Percentiles rank a stretch among this genome's conserved stretches.
These are phyloP conservation scores for Bruguiera parviflora DNA, from an alignment of 345 rosid species.

Conservation along the genomic window DNA sequence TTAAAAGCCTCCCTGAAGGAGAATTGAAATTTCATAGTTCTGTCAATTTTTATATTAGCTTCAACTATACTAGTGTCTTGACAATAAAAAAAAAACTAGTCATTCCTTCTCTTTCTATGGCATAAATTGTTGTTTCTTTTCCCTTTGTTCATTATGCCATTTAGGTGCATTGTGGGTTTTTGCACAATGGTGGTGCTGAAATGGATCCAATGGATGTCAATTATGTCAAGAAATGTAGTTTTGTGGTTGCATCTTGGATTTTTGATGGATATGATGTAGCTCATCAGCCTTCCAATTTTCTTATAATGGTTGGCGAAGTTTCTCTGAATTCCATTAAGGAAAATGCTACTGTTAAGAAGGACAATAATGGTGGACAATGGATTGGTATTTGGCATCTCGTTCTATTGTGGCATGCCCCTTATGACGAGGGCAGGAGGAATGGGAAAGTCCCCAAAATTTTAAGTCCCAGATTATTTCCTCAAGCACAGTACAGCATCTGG, in stretches of 20 bases:
- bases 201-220: constrained; percentile 62
- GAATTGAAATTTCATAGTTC: not conserved
- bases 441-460: constrained; percentile 94
- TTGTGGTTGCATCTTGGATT: constrained; percentile 90
- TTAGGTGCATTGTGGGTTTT: constrained; percentile 89
- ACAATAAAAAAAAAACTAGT: not conserved
- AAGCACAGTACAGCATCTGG: constrained; percentile 93
- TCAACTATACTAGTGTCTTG: not conserved
- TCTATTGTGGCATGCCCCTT: constrained; percentile 71
- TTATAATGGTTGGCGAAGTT: constrained; percentile 80
- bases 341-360: constrained; percentile 64
- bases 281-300: constrained; percentile 87
- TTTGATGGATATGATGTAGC: constrained; percentile 90
- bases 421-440: constrained; percentile 93
- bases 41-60: not conserved
- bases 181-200: constrained; percentile 78
- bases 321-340: constrained; percentile 57
- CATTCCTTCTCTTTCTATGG: not conserved
- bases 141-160: constrained; percentile 12
- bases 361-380: constrained; percentile 68
- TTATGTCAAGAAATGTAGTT: constrained; percentile 70
- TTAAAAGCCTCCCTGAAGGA: constrained; percentile 77
- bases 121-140: constrained; percentile 1
- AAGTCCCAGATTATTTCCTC: constrained; percentile 91
- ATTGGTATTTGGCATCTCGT: constrained; percentile 92